A percentile compares a stretch with the other conserved stretches of the same genome.
Evolutionary conservation across 805 yeast genomes (phyloP).

Genomic region (Sugiyamaella valdiviana): DNA sequence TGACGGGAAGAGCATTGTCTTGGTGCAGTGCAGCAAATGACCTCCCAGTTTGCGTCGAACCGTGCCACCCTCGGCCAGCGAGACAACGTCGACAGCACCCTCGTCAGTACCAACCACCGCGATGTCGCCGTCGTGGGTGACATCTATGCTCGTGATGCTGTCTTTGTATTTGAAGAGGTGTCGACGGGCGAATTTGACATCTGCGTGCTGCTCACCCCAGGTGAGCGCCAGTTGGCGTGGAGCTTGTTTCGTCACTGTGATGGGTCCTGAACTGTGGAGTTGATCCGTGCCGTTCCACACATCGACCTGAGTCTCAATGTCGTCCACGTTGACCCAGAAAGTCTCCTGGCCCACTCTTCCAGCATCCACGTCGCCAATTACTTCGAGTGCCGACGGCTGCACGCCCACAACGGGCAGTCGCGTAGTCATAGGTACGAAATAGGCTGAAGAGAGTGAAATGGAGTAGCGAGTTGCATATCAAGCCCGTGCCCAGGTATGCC

Average conservation of each 20-base stretch:
- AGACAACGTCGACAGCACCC: slow-evolving; percentile 31
- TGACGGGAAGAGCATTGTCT: slow-evolving; percentile 53
- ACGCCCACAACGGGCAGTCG: slow-evolving; percentile 29
- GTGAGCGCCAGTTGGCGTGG: background rate
- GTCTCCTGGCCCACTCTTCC: slow-evolving; percentile 27
- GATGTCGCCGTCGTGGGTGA: slow-evolving; percentile 27
- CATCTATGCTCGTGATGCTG: slow-evolving; percentile 33
- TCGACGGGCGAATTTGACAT: slow-evolving; percentile 5
- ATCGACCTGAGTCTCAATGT: slow-evolving; percentile 23
- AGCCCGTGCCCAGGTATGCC: too few relatives aligned
- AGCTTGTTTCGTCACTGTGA: slow-evolving; percentile 7
- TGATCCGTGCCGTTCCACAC: slow-evolving; percentile 22
- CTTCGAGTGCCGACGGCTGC: slow-evolving; percentile 43
- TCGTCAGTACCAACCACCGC: slow-evolving; percentile 33
- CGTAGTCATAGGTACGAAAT: too few relatives aligned
- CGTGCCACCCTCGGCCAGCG: slow-evolving; percentile 16
- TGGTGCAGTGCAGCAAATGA: slow-evolving; percentile 45
- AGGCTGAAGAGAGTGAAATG: too few relatives aligned
- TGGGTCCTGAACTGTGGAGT: slow-evolving; percentile 11
- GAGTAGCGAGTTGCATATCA: too few relatives aligned
- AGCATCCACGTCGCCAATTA: slow-evolving; percentile 34
- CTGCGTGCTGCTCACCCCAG: slow-evolving; percentile 2
- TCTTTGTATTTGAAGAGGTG: background rate
- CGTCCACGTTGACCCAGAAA: slow-evolving; percentile 40
- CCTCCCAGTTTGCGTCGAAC: slow-evolving; percentile 34